Percentiles rank a stretch among this genome's conserved stretches.
Conservation (phyloP, 2,329 filamentous ascomycete genomes). For the Celoporthe dispersa region DNA sequence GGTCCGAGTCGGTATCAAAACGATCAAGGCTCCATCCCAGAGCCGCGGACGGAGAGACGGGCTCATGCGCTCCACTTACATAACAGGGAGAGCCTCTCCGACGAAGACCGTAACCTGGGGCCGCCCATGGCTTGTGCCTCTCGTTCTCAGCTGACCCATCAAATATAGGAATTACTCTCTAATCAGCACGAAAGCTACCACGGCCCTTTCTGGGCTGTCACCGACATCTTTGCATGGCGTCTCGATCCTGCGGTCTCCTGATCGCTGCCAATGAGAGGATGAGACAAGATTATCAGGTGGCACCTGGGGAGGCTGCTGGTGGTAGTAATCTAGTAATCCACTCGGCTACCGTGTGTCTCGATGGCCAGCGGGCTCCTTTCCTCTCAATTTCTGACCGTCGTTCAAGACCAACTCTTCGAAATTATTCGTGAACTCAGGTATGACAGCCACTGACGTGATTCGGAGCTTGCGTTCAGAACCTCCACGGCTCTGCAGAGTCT, state of each 20-base stretch:
- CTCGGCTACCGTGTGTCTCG: slow-evolving; percentile 1
- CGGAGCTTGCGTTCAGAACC: neutral
- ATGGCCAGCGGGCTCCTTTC: neutral
- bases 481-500: neutral
- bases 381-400: neutral
- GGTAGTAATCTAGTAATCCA: neutral
- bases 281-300: neutral
- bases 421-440: neutral
- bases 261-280: neutral
- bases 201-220: neutral
- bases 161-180: neutral
- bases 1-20: neutral
- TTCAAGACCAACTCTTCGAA: neutral
- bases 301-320: neutral
- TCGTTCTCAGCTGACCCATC: neutral
- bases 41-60: neutral
- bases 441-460: neutral
- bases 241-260: neutral
- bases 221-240: neutral
- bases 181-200: neutral
- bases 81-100: neutral
- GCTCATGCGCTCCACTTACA: neutral
- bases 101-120: neutral
- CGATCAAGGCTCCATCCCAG: neutral
- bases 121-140: neutral